These are phyloP conservation scores for Astrocystis sublimbata DNA, from an alignment of 495 filamentous ascomycete species.

Conservation along the genomic window DNA sequence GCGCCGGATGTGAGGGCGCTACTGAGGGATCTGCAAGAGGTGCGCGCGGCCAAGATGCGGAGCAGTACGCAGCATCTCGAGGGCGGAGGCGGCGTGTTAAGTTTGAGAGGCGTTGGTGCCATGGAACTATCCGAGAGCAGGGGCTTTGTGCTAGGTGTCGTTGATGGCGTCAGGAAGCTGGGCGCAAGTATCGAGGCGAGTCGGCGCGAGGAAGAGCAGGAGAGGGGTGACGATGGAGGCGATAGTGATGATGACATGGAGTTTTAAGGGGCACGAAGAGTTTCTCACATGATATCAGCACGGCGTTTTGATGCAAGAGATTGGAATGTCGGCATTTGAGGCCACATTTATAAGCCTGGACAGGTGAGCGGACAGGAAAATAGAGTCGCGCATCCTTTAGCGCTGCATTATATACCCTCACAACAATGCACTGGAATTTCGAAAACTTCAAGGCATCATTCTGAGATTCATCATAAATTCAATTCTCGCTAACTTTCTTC, in stretches of 20 bases:
- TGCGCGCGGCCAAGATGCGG: constrained; percentile 85
- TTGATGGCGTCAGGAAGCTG: constrained; percentile 79
- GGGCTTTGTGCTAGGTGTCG: constrained; percentile 78
- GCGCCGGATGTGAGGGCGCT: constrained; percentile 72
- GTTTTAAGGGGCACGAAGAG: constrained; percentile 32
- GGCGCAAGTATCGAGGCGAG: constrained; percentile 58
- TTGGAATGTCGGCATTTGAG: background rate
- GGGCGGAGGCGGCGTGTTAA: constrained; percentile 64
- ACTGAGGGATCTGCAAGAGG: constrained; percentile 81
- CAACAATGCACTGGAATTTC: background rate
- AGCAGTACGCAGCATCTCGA: constrained; percentile 69
- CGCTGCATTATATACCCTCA: background rate
- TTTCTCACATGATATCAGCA: background rate
- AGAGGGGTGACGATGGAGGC: constrained; percentile 38
- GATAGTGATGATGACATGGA: constrained; percentile 55
- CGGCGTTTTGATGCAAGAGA: constrained; percentile 5
- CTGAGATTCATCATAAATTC: background rate
- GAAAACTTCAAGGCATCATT: background rate
- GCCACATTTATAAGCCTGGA: background rate
- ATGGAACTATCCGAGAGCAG: constrained; percentile 90
- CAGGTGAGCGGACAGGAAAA: background rate
- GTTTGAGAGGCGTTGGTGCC: constrained; percentile 79
- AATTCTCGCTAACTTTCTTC: background rate
- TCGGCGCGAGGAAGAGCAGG: constrained; percentile 57
- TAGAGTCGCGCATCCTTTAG: background rate